phyloP scores from a whole-genome alignment of 192 early-diverging fungal species.

The Dispira simplex region DNA sequence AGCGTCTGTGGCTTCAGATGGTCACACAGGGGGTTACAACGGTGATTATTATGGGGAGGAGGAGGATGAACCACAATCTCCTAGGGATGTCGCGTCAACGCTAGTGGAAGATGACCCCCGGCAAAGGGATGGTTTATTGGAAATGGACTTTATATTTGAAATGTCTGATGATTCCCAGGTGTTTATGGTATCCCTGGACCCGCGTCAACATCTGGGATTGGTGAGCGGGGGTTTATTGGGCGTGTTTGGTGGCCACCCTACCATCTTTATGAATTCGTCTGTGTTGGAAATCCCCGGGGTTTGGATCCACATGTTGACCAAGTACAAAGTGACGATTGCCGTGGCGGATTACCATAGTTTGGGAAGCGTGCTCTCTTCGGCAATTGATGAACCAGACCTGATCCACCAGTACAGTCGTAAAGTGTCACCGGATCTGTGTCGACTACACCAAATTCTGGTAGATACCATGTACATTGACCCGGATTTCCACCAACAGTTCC shows the following conservation, averaged over 20 bases:
- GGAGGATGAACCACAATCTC: background rate
- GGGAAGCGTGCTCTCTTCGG: conserved; percentile 35
- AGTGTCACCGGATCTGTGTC: conserved; percentile 32
- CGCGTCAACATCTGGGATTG: conserved; percentile 68
- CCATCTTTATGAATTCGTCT: conserved; percentile 42
- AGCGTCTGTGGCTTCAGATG: background rate
- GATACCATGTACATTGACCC: conserved; percentile 48
- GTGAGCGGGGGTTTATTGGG: conserved; percentile 45
- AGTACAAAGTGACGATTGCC: conserved; percentile 49
- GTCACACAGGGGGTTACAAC: too few species aligned
- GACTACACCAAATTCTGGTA: conserved; percentile 42
- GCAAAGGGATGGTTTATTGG: background rate
- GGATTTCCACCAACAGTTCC: conserved; percentile 32
- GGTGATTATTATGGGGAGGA: background rate
- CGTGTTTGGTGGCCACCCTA: conserved; percentile 54
- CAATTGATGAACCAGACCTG: conserved; percentile 33
- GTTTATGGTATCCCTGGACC: conserved; percentile 55
- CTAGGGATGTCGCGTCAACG: background rate
- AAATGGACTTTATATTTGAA: background rate
- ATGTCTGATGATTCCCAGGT: conserved; percentile 23
- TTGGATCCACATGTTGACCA: conserved; percentile 51
- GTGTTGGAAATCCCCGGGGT: conserved; percentile 46
- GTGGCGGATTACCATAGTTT: conserved; percentile 55
- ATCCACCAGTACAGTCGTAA: conserved; percentile 38
- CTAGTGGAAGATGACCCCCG: background rate